Evolutionary conservation across 1,284 basidiomycete genomes (phyloP).

Genomic region (Naganishia albida): DNA sequence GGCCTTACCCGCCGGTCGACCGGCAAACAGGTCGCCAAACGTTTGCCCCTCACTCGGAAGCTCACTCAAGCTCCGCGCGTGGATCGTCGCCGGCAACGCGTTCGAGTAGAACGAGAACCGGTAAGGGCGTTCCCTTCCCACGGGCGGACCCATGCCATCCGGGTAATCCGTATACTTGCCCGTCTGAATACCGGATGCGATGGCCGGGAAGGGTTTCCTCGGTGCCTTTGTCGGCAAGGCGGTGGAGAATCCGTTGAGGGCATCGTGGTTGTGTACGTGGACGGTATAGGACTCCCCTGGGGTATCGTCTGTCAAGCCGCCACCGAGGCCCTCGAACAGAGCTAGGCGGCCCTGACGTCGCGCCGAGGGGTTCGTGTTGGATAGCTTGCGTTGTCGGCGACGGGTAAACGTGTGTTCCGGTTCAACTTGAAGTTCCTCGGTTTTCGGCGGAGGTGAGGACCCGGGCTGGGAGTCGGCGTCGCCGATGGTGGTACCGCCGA

Average conservation of each 20-base stretch:
- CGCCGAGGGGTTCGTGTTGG: constrained; percentile 69
- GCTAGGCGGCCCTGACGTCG: constrained; percentile 78
- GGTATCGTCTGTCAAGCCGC: constrained; percentile 44
- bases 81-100: constrained; percentile 86
- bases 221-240: constrained; percentile 44
- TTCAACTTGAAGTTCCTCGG: constrained; percentile 20
- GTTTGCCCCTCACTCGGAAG: constrained; percentile 90
- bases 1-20: constrained; percentile 45
- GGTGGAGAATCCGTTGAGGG: constrained; percentile 34
- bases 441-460: constrained; percentile 16
- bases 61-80: constrained; percentile 88
- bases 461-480: constrained; percentile 21
- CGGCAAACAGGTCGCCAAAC: constrained; percentile 87
- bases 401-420: constrained; percentile 46
- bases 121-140: constrained; percentile 85
- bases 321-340: constrained; percentile 74
- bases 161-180: constrained; percentile 34
- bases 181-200: constrained; percentile 21
- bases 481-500: constrained; percentile 29
- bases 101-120: constrained; percentile 99
- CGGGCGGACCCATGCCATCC: constrained; percentile 26
- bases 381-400: constrained; percentile 75
- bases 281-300: constrained; percentile 25
- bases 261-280: constrained; percentile 30
- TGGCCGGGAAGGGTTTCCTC: constrained; percentile 22